A percentile compares a stretch with the other conserved stretches of the same genome.
These are phyloP conservation scores for Arbutus unedo DNA, from an alignment of 148 eudicot species.

Conservation along the genomic window DNA sequence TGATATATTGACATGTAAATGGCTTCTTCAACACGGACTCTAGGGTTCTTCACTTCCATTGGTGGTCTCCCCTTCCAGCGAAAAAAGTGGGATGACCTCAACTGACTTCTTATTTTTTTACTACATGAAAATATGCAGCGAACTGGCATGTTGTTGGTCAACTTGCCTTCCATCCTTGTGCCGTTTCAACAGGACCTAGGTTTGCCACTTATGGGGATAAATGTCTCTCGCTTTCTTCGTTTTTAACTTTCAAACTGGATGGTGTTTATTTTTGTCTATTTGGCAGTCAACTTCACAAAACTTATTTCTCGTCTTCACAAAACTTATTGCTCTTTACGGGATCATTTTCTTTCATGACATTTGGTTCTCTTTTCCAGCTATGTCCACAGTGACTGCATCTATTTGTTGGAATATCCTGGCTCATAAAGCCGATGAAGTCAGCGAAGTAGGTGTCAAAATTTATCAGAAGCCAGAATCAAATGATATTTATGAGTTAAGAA, in stretches of 20 bases:
- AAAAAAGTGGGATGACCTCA: background rate
- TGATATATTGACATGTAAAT: background rate
- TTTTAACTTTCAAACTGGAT: slow-evolving; percentile 2
- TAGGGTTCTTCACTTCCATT: background rate
- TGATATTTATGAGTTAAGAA: slow-evolving; percentile 68
- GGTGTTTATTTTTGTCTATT: background rate
- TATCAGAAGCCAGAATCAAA: slow-evolving; percentile 92
- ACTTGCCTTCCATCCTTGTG: slow-evolving; percentile 1
- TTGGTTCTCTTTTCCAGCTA: slow-evolving; percentile 49
- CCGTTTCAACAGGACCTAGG: background rate
- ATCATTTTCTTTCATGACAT: background rate
- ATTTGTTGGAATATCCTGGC: slow-evolving; percentile 94
- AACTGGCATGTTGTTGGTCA: slow-evolving; percentile 6
- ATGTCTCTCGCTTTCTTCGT: background rate
- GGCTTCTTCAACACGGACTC: background rate
- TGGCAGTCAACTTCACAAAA: background rate
- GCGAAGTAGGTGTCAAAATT: slow-evolving; percentile 76
- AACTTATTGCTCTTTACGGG: slow-evolving; percentile 1
- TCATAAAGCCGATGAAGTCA: slow-evolving; percentile 83
- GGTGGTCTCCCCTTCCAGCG: background rate
- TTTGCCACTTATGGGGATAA: background rate
- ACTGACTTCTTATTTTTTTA: background rate
- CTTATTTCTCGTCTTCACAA: background rate
- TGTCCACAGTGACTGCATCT: slow-evolving; percentile 66
- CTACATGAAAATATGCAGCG: background rate